Conservation (phyloP, 164 flowering plant species). For the Echeveria elegans region DNA sequence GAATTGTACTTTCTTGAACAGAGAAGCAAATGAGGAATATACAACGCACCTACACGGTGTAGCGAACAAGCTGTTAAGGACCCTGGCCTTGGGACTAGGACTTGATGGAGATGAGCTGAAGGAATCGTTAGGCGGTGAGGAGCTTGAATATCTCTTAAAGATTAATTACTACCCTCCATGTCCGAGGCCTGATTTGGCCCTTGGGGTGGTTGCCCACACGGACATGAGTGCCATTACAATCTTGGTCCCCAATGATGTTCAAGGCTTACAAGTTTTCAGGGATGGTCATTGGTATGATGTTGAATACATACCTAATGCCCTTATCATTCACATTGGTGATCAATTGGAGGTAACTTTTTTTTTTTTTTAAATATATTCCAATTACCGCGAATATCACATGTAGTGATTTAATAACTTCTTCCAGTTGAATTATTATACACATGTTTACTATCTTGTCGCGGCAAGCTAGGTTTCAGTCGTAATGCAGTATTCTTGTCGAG, state of each 20-base stretch:
- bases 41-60: slow-evolving; percentile 27
- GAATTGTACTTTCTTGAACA: slow-evolving; percentile 9
- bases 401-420: too few relatives aligned
- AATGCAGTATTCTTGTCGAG: not conserved
- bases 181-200: slow-evolving; percentile 55
- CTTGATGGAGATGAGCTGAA: slow-evolving; percentile 31
- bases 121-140: slow-evolving; percentile 39
- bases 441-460: too few relatives aligned
- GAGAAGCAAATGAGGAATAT: slow-evolving; percentile 54
- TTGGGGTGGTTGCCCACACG: slow-evolving; percentile 54
- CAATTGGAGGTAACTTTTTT: slow-evolving; percentile 35
- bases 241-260: slow-evolving; percentile 52
- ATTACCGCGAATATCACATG: too few relatives aligned
- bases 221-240: slow-evolving; percentile 44
- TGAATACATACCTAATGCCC: slow-evolving; percentile 43
- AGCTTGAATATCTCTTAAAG: slow-evolving; percentile 30
- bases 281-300: slow-evolving; percentile 45
- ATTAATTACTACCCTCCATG: slow-evolving; percentile 65
- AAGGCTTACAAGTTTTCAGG: slow-evolving; percentile 48
- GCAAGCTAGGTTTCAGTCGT: not conserved
- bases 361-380: too few relatives aligned
- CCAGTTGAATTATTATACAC: too few relatives aligned
- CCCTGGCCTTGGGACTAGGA: slow-evolving; percentile 42
- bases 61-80: slow-evolving; percentile 30
- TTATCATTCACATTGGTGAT: slow-evolving; percentile 54